Evolutionary conservation across 202 grass and related monocot genomes (phyloP).

Genomic region (Panicum virgatum): DNA sequence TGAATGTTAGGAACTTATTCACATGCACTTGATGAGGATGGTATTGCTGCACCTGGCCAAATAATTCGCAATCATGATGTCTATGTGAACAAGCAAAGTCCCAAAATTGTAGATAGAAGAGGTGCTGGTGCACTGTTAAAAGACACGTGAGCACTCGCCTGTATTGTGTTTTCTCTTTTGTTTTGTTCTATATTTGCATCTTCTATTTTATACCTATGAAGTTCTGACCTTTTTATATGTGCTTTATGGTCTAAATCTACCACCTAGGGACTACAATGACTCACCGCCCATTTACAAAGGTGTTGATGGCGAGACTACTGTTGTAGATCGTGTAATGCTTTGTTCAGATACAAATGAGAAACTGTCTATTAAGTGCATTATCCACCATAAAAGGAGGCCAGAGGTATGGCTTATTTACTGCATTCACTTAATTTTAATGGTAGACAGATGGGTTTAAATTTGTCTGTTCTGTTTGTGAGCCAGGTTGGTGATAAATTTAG

Average conservation of each 20-base stretch:
- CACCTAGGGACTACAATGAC: conserved; percentile 61
- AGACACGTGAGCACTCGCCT: conserved; percentile 40
- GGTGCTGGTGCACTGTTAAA: conserved; percentile 26
- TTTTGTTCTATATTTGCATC: not conserved
- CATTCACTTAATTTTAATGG: conserved; percentile 38
- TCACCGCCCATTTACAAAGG: conserved; percentile 73
- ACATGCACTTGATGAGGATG: conserved; percentile 88
- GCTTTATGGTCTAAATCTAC: conserved; percentile 17
- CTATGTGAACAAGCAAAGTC: conserved; percentile 81
- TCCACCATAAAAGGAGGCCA: conserved; percentile 83
- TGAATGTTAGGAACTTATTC: conserved; percentile 25
- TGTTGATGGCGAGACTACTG: conserved; percentile 88
- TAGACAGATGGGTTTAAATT: conserved; percentile 20
- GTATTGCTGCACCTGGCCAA: conserved; percentile 83
- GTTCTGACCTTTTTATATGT: conserved; percentile 20
- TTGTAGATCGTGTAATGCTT: conserved; percentile 84
- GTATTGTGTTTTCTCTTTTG: conserved; percentile 3
- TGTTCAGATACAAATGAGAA: conserved; percentile 88
- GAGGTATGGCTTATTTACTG: conserved; percentile 54
- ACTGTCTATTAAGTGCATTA: conserved; percentile 89
- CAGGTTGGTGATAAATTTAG: conserved; percentile 99
- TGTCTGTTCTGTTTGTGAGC: conserved; percentile 28
- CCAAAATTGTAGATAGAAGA: conserved; percentile 33
- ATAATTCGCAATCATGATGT: conserved; percentile 96
- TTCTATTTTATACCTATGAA: conserved; percentile 14